These are phyloP conservation scores for Auxenochlorella pyrenoidosa DNA, from an alignment of 139 green algal species.

Conservation along the genomic window DNA sequence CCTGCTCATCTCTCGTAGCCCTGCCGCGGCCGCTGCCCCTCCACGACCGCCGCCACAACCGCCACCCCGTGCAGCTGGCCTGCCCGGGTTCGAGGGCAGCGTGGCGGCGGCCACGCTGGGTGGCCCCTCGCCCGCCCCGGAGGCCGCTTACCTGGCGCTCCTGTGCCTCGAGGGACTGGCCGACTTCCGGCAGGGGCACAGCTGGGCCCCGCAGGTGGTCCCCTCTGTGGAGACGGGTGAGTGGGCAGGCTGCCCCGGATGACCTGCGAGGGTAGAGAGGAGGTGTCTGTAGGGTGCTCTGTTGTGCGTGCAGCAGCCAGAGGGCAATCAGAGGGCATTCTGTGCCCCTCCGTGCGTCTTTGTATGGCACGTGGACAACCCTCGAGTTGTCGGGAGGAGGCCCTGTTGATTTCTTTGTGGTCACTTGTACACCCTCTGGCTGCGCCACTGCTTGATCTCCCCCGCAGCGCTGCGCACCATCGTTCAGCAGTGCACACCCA, in stretches of 20 bases:
- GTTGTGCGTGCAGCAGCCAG: too few relatives aligned
- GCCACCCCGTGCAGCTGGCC: not conserved
- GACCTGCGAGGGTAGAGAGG: too few relatives aligned
- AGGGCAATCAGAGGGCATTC: too few relatives aligned
- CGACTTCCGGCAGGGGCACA: not conserved
- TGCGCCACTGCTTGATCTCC: too few relatives aligned
- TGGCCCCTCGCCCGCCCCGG: not conserved
- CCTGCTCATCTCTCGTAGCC: not conserved
- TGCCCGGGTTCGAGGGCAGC: constrained; percentile 2
- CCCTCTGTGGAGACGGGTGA: constrained; percentile 15
- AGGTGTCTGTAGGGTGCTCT: too few relatives aligned
- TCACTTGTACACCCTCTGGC: too few relatives aligned
- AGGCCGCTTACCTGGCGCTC: constrained; percentile 7
- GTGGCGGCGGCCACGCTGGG: constrained; percentile 1
- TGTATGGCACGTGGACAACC: not conserved
- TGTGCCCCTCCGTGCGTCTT: too few relatives aligned
- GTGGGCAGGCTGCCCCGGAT: not conserved
- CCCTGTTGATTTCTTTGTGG: too few relatives aligned
- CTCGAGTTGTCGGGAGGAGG: too few relatives aligned
- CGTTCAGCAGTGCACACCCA: not conserved
- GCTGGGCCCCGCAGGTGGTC: not conserved
- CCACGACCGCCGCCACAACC: not conserved
- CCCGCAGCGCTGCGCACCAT: constrained; percentile 10
- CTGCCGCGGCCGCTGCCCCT: not conserved
- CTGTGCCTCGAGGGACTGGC: not conserved